Evolutionary conservation across 1,284 basidiomycete genomes (phyloP).

Genomic region (Papiliotrema laurentii): DNA sequence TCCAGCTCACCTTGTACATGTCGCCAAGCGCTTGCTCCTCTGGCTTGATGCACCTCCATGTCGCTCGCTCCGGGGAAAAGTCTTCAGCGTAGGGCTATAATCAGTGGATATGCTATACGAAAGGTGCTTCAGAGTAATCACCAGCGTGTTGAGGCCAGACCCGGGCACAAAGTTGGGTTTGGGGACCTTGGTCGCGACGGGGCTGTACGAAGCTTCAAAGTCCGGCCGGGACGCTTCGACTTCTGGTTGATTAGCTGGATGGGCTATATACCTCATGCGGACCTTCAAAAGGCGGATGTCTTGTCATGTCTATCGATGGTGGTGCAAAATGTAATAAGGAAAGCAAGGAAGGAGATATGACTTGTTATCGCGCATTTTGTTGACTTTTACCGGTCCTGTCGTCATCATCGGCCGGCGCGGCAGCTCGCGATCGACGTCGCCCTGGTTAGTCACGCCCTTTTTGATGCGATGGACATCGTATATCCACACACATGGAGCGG

Average conservation of each 20-base stretch:
- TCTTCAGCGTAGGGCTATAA: slow-evolving; percentile 39
- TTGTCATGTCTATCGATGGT: neutral
- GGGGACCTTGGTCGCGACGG: slow-evolving; percentile 49
- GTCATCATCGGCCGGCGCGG: too few relatives aligned
- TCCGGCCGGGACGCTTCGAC: slow-evolving; percentile 37
- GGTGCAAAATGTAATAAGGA: too few relatives aligned
- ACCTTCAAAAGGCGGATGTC: slow-evolving; percentile 15
- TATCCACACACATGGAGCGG: too few relatives aligned
- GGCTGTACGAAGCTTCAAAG: slow-evolving; percentile 18
- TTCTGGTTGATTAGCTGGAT: slow-evolving; percentile 13
- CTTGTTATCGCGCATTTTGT: too few relatives aligned
- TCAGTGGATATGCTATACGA: too few relatives aligned
- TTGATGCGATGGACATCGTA: too few relatives aligned
- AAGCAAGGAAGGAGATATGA: neutral
- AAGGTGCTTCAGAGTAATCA: slow-evolving; percentile 20
- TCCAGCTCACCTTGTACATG: slow-evolving; percentile 49
- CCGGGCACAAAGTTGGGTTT: slow-evolving; percentile 57
- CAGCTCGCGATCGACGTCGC: too few relatives aligned
- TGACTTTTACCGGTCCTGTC: too few relatives aligned
- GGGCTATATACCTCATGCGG: neutral
- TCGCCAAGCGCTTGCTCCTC: slow-evolving; percentile 47
- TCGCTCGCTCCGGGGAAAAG: slow-evolving; percentile 50
- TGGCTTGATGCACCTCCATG: slow-evolving; percentile 59
- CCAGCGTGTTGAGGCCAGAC: slow-evolving; percentile 50
- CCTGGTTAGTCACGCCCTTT: too few relatives aligned